Base-by-base conservation (phyloP, 345 rosid species). In the Populus tremula region DNA sequence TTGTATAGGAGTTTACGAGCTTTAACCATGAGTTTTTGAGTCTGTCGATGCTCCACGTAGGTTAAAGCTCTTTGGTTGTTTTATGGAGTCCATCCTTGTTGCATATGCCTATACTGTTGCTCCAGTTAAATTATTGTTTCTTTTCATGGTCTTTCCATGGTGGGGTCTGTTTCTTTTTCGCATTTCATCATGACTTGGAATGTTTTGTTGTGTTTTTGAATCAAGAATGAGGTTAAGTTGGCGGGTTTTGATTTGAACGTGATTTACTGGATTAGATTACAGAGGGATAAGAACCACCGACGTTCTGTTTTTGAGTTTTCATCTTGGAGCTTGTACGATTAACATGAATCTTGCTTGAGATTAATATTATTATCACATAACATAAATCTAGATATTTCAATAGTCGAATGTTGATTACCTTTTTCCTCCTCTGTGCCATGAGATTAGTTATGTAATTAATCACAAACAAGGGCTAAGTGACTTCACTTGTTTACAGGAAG, bases 1-100 rank as follows among this genome's bases (percentile, higher is more conserved):
- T 77, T 80, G 49, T 85, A 79, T 12, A 85, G 82, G 29, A 75
- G 66, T 56, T 59, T 65, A 63, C 83, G 81, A 39, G 82, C 78
- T 75, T 73, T 71, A 16, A 65, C 61, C n/a, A 59, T 54, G 25
- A 74, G 69, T 73, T 54, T 41, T 69, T 4, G 89, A 80, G 67
- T 82, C 74, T 49, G 87, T 49, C 61, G 81, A 71, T 29, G 76
- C 71, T 76, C 81, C 72, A 35, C 43, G 80, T 18, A 31, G 73
- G 78, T 43, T 38, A 33, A 33, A 33, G 36, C 36, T 85, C 76
- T 84, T 69, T 72, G 77, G 68, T 47, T 74, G 69, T 71, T 84
- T 86, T 66, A 86, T 77, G 82, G 81, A 75, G 27, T 81, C 76
- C 89, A 86, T 78, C 90, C 80, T 29, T 75, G 53, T 76, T 88